These are phyloP conservation scores for Balansia obtecta DNA, from an alignment of 2,329 filamentous ascomycete species.

Conservation along the genomic window DNA sequence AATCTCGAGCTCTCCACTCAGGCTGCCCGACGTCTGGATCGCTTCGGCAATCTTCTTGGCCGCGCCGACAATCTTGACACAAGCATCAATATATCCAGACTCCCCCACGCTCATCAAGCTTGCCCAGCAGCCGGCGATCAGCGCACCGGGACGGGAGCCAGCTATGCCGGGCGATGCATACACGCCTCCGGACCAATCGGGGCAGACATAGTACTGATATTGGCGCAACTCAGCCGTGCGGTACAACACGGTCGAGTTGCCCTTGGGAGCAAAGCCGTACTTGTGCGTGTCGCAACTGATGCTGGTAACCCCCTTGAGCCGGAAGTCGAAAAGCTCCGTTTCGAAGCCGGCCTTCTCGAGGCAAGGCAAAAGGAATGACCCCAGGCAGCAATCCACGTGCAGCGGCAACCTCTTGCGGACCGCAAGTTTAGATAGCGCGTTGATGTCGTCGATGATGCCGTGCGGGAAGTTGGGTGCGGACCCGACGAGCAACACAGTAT, in stretches of 20 bases:
- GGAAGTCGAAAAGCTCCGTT: conserved; percentile 81
- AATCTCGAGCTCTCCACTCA: conserved; percentile 64
- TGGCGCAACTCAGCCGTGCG: conserved; percentile 64
- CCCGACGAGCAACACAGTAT: conserved; percentile 86
- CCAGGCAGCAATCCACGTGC: conserved; percentile 95
- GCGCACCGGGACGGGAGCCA: conserved; percentile 78
- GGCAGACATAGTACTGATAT: conserved; percentile 93
- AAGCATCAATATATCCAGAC: conserved; percentile 75
- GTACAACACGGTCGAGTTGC: conserved; percentile 89
- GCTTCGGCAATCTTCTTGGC: conserved; percentile 71
- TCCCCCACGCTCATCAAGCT: conserved; percentile 82
- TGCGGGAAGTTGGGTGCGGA: conserved; percentile 97
- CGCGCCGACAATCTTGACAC: conserved; percentile 75
- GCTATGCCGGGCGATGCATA: conserved; percentile 90
- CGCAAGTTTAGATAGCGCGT: conserved; percentile 71
- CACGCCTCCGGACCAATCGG: conserved; percentile 91
- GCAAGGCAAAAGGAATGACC: conserved; percentile 88
- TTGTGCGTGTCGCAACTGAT: conserved; percentile 98
- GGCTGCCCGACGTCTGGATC: conserved; percentile 54
- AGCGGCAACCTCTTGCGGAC: conserved; percentile 68
- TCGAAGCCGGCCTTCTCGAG: conserved; percentile 91
- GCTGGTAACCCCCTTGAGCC: conserved; percentile 82
- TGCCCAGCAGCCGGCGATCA: conserved; percentile 95
- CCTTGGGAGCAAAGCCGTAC: conserved; percentile 96
- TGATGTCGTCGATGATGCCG: conserved; percentile 93